phyloP scores from a whole-genome alignment of 106 monocot species.

The Dendrobium chrysotoxum region DNA sequence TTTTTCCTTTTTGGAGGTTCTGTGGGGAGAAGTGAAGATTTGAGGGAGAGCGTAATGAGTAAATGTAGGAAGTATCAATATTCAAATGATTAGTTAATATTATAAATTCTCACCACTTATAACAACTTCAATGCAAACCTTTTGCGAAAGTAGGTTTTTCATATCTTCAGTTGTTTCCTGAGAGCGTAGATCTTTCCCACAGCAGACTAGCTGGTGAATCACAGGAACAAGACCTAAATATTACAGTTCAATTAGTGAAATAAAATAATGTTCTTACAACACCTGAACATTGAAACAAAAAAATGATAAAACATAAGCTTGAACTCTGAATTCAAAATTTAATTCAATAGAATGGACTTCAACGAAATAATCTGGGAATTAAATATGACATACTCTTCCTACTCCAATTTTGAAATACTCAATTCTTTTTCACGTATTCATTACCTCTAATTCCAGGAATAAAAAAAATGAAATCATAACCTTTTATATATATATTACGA shows the following conservation, averaged over 20 bases:
- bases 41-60: background rate
- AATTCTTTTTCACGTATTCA: too few species aligned
- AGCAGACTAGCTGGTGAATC: slow-evolving; percentile 34
- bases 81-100: background rate
- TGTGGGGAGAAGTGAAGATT: background rate
- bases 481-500: too few species aligned
- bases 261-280: background rate
- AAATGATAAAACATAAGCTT: background rate
- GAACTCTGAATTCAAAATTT: background rate
- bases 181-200: slow-evolving; percentile 37
- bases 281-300: background rate
- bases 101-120: slow-evolving; percentile 44
- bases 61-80: background rate
- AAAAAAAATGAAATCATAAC: too few species aligned
- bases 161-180: slow-evolving; percentile 31
- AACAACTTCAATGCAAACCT: slow-evolving; percentile 37
- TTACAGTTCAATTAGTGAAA: background rate
- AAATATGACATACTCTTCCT: background rate
- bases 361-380: background rate
- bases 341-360: background rate
- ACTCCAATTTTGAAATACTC: too few species aligned
- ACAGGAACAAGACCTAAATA: slow-evolving; percentile 72
- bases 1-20: background rate
- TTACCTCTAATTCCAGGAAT: too few species aligned
- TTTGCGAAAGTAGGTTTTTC: slow-evolving; percentile 19